A percentile compares a stretch with the other conserved stretches of the same genome.
Evolutionary conservation across 1,139 yeast species (phyloP).

Genomic region (Magnusiomyces paraingens): DNA sequence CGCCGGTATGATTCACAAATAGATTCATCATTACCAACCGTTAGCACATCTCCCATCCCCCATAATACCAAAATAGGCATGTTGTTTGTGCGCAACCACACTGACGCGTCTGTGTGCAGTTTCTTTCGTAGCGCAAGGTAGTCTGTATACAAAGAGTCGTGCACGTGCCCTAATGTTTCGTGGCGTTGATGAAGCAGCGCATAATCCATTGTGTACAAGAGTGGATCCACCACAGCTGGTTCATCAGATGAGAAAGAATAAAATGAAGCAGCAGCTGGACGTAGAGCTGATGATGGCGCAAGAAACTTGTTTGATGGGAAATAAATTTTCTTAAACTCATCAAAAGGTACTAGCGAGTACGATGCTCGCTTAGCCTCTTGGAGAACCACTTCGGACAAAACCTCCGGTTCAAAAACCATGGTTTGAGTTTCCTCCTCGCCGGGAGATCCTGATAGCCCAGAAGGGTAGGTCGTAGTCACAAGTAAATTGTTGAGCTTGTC

Average conservation of each 20-base stretch:
- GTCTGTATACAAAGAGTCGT: conserved; percentile 35
- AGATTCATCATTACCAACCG: conserved; percentile 31
- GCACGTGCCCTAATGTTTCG: conserved; percentile 29
- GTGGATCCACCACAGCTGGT: conserved; percentile 31
- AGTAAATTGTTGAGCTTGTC: not conserved
- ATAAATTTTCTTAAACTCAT: too few species aligned
- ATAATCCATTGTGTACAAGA: conserved; percentile 33
- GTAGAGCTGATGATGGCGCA: too few species aligned
- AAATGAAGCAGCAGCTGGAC: not conserved
- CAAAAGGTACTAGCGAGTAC: too few species aligned
- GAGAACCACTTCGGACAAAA: too few species aligned
- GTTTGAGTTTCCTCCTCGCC: too few species aligned
- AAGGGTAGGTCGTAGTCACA: not conserved
- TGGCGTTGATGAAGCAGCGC: conserved; percentile 26
- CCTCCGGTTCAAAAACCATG: too few species aligned
- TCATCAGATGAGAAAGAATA: not conserved
- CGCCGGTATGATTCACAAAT: conserved; percentile 2
- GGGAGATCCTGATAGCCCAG: not conserved
- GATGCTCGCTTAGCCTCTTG: too few species aligned
- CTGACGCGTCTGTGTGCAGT: conserved; percentile 33
- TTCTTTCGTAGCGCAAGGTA: conserved; percentile 30
- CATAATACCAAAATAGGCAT: conserved; percentile 39
- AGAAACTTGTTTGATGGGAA: too few species aligned
- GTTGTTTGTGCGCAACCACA: conserved; percentile 32
- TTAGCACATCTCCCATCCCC: conserved; percentile 40